These are phyloP conservation scores for Croton setiger DNA, from an alignment of 441 rosid species.

Conservation along the genomic window DNA sequence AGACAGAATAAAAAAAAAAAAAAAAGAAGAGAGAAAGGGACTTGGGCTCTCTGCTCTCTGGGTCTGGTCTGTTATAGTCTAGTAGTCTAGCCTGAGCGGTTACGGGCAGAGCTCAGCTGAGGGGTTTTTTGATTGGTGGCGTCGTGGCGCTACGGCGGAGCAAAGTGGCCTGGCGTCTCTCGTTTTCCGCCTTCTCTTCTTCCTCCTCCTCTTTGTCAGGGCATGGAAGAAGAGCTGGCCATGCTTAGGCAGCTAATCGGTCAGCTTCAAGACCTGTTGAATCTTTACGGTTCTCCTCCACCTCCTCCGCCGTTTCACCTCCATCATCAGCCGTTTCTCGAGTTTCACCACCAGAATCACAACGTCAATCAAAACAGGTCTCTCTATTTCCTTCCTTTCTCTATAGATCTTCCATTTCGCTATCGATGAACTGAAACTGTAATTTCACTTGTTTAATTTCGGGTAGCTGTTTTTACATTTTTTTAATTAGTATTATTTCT, in stretches of 20 bases:
- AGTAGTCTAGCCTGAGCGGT: background rate
- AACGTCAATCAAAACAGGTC: constrained; percentile 34
- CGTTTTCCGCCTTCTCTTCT: background rate
- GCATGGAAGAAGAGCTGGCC: constrained; percentile 91
- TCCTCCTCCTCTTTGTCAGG: constrained; percentile 19
- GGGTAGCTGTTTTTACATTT: background rate
- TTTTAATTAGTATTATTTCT: background rate
- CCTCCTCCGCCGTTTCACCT: constrained; percentile 23
- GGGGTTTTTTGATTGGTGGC: background rate
- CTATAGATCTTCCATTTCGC: constrained; percentile 19
- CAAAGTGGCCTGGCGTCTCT: background rate
- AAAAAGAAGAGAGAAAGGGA: background rate
- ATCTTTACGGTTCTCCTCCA: constrained; percentile 65
- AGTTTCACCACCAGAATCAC: constrained; percentile 22
- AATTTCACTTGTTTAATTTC: background rate
- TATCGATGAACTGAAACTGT: background rate
- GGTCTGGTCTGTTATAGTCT: background rate
- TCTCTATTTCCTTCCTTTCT: constrained; percentile 4
- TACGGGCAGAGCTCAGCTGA: too few species aligned
- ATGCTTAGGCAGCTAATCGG: constrained; percentile 94
- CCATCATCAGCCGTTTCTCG: constrained; percentile 33
- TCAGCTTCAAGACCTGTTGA: constrained; percentile 84
- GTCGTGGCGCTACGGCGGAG: background rate
- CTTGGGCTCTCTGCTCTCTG: constrained; percentile 13
- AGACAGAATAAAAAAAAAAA: background rate